A percentile compares a stretch with the other conserved stretches of the same genome.
Conservation (phyloP, 192 early-diverging fungal genomes). For the Phlyctochytrium arcticum region DNA sequence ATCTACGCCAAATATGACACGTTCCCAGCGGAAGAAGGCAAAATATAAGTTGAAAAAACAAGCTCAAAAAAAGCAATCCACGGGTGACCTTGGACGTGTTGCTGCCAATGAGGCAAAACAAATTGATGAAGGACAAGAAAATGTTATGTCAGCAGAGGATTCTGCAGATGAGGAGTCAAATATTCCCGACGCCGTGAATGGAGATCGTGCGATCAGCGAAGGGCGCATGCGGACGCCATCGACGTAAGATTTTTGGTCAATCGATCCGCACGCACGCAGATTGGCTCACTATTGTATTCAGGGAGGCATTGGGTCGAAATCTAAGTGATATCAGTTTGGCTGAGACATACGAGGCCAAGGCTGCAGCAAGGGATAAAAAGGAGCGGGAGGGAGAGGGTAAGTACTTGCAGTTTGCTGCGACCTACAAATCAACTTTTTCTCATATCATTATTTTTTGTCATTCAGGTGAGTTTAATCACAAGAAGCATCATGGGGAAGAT, state of each 20-base stretch:
- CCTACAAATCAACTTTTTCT: no score
- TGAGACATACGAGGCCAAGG: conserved; percentile 35
- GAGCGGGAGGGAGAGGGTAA: conserved; percentile 26
- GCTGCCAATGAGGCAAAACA: not conserved
- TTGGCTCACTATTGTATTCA: conserved; percentile 4
- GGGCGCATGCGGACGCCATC: no score
- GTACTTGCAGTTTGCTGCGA: not conserved
- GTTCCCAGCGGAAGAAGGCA: conserved; percentile 54
- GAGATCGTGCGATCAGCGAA: not conserved
- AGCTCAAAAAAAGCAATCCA: conserved; percentile 2
- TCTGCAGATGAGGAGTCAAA: not conserved
- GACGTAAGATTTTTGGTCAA: no score
- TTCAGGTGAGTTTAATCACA: conserved; percentile 10
- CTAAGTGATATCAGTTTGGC: conserved; percentile 65
- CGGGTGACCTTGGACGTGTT: not conserved
- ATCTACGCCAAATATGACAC: conserved; percentile 30
- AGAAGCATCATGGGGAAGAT: conserved; percentile 13
- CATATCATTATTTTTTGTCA: no score
- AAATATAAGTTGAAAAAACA: conserved; percentile 47
- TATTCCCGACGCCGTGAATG: not conserved
- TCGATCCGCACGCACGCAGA: no score
- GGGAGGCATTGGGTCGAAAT: conserved; percentile 54
- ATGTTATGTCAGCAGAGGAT: not conserved
- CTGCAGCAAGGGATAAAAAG: conserved; percentile 18
- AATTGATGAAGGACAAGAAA: not conserved